Base-by-base conservation (phyloP, 768 basidiomycete genomes). In the Heimioporus sp. region DNA sequence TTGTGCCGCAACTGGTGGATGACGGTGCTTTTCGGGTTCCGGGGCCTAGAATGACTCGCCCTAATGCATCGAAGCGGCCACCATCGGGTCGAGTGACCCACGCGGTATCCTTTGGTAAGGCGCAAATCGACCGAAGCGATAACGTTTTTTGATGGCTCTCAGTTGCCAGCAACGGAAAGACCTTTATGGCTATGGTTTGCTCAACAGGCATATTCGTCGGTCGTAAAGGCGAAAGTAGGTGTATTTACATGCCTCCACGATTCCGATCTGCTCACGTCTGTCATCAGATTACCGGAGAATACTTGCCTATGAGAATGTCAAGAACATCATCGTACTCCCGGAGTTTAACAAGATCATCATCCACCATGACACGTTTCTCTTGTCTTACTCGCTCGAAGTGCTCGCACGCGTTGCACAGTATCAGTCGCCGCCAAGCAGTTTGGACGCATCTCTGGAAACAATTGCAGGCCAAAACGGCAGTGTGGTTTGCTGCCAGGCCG, bases 311-410 rank as follows among this genome's bases (percentile, higher is more conserved):
- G 62, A 72, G 9, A 78, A 76, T 45, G 76, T 82, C 17, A 76
- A 73, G 4, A 76, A 78, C 13, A 73, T 93, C 34, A 73, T 80
- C 8, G 82, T 81, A 0, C 66, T 92, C 16, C 80, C 79, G 53
- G 67, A 73, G 0, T 84, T 80, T 65, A 83, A 87, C 64, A 85
- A 82, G 58, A 76, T 93, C 49, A 65, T 92, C 36, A 73, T 92
- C 3, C 83, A 86, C 36, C 73, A 76, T 13, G 84, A 87, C 46
- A 70, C 67, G 10, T 73, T 76, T 1, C 68, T 93, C 4, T 56
- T 80, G 19, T 78, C 86, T 0, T 92, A 88, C 62, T 85, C 87
- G 1, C 74, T 92, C 10, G 87, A 90, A 52, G 64, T 83, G n/a
- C 68, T 92, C 39, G 82, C 80, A 0, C 80, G 81, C 20, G 76